A percentile compares a stretch with the other conserved stretches of the same genome.
phyloP scores from a whole-genome alignment of 352 stramenopile species.

The Globisporangium recalcitrans region DNA sequence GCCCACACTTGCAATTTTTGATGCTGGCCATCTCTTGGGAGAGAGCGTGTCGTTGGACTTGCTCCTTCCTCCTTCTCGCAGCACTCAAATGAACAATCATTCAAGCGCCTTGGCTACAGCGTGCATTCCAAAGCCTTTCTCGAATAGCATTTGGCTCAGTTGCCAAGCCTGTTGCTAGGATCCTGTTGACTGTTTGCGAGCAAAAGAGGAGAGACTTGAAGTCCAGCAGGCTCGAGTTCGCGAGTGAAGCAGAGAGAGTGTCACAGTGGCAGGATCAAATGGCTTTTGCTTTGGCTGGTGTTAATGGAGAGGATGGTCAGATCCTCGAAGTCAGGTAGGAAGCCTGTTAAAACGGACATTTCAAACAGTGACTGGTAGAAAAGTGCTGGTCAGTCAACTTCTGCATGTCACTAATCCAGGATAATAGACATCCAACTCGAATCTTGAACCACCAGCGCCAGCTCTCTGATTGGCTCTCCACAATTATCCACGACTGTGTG shows the following conservation, averaged over 20 bases:
- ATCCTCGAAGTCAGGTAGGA: background rate
- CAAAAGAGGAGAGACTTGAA: too few species aligned
- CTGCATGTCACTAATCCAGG: slow-evolving; percentile 1
- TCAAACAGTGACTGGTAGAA: background rate
- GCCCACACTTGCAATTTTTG: too few species aligned
- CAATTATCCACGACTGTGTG: background rate
- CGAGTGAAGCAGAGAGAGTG: background rate
- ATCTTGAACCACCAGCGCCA: background rate
- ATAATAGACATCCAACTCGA: background rate
- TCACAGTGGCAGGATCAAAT: background rate
- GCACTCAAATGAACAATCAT: too few species aligned
- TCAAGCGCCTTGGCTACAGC: too few species aligned
- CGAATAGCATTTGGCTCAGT: too few species aligned
- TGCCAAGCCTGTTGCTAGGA: too few species aligned
- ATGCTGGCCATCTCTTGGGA: too few species aligned
- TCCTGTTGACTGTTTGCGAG: too few species aligned
- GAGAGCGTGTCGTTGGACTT: too few species aligned
- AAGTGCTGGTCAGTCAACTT: background rate
- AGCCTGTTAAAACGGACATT: background rate
- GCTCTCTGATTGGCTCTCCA: slow-evolving; percentile 3
- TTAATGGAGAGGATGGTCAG: background rate
- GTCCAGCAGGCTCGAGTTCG: background rate
- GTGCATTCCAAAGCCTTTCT: too few species aligned
- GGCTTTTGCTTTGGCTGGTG: background rate
- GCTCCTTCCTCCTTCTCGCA: too few species aligned